Evolutionary conservation across 805 yeast species (phyloP), one percentile per base, ranked within the genome.

Genomic region (Saccharomycopsis babjevae): DNA sequence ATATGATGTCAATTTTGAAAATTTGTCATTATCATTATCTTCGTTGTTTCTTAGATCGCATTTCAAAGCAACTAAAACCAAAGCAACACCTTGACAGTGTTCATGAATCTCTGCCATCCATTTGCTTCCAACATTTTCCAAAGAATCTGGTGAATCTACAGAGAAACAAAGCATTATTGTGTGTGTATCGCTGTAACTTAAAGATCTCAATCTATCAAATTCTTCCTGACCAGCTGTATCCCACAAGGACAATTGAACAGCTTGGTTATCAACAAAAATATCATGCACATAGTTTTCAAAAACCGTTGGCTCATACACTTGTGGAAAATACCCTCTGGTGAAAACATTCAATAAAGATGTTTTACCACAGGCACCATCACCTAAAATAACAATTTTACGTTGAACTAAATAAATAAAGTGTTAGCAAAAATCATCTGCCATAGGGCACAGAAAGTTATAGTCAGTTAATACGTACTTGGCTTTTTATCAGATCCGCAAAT

Each of bases 191-290:
- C 92, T 85, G 73, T 94, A 94, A 57, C 96, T 88, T 64, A 93
- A 78, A 0, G 97, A 89, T 72, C 99, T 83, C 72, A 93, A 79
- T 65, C 97, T 81, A 73, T 93, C 99, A 68, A 93, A 93, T 75
- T 93, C 99, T 75, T 93, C 99, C 77, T 93, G 99, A 7, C 99
- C 99, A 1, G 99, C 99, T 5, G 99, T 93, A 72, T 93, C 99
- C 99, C 99, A 94, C 60, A 93, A 77, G 16, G 97, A 91, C 61
- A 93, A 76, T 69, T 92, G 96, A 68, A 93, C 88, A 57, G 94
- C 90, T 72, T 89, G 90, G 58, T 93, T 93, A 72, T 93, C 99
- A 60, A 93, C 91, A 74, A 89, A 93, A 66, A 93, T 94, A 71
- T 93, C 98, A 74, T 93, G 98, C 62, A 92, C 96, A 71, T 93